Conservation (phyloP, 371 early-diverging fungal species). For the Dinochytrium kinnereticum region DNA sequence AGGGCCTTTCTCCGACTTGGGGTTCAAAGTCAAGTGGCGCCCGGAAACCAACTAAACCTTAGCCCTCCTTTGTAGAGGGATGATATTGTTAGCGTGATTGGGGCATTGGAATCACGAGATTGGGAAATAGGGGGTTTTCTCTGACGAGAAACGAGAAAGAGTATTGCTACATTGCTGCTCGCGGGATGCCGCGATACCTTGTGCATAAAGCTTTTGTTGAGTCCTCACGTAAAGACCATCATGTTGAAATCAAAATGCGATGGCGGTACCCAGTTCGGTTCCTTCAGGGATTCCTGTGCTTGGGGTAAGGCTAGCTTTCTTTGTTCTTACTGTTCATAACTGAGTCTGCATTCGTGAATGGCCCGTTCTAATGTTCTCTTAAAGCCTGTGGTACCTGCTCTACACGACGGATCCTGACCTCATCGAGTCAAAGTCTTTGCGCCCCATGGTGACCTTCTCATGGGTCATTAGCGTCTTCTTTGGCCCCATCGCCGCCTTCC, state of each 20-base stretch:
- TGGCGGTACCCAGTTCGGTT: constrained; percentile 13
- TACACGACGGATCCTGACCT: not conserved
- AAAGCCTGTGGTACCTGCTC: constrained; percentile 19
- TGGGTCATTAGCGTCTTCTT: constrained; percentile 9
- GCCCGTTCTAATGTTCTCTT: no score
- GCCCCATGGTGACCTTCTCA: not conserved
- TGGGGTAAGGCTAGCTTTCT: constrained; percentile 1
- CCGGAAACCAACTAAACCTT: no score
- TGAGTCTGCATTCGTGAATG: no score
- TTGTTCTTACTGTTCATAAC: not conserved
- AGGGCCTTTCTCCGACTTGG: no score
- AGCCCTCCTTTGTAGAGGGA: no score
- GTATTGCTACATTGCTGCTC: not conserved
- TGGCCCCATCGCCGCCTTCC: constrained; percentile 13
- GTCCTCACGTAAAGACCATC: constrained; percentile 2
- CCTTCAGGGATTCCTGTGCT: constrained; percentile 11
- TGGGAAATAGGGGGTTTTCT: no score
- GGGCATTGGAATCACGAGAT: not conserved
- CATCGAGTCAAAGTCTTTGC: not conserved
- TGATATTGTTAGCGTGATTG: not conserved
- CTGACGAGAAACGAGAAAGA: no score
- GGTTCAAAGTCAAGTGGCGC: no score
- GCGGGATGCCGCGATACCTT: constrained; percentile 8
- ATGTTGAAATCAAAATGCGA: constrained; percentile 1
- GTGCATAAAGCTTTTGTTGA: constrained; percentile 20